Evolutionary conservation across 2,329 filamentous ascomycete genomes (phyloP).

Genomic region (Sordariomycetes sp.): DNA sequence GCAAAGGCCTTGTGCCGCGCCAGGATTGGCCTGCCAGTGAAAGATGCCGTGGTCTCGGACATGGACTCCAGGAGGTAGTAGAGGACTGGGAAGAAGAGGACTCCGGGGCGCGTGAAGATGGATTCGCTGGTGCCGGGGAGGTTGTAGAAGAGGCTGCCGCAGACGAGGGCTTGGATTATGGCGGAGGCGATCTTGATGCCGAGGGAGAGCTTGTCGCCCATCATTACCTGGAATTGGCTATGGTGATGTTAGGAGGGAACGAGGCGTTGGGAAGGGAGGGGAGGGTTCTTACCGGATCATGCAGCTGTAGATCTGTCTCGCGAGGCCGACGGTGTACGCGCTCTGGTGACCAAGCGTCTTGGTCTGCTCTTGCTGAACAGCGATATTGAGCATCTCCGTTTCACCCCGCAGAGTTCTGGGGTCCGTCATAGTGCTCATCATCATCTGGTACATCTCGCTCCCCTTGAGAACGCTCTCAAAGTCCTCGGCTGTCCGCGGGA

Average conservation of each 20-base stretch:
- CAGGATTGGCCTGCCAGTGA: conserved; percentile 16
- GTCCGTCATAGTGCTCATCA: not conserved
- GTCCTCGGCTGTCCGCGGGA: conserved; percentile 48
- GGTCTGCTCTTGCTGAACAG: conserved; percentile 12
- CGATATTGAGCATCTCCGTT: conserved; percentile 25
- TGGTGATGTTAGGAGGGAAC: conserved; percentile 7
- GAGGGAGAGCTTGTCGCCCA: conserved; percentile 17
- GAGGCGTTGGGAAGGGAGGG: not conserved
- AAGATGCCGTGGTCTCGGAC: conserved; percentile 17
- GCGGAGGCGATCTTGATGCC: conserved; percentile 39
- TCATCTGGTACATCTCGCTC: conserved; percentile 18
- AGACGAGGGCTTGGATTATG: conserved; percentile 50
- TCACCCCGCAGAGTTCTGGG: conserved; percentile 18
- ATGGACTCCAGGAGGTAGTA: conserved; percentile 29
- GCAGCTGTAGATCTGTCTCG: conserved; percentile 19
- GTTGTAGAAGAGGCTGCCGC: conserved; percentile 54
- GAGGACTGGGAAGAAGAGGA: conserved; percentile 21
- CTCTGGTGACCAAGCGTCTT: conserved; percentile 9
- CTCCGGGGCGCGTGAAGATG: conserved; percentile 33
- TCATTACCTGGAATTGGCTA: conserved; percentile 16
- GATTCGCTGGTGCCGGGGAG: conserved; percentile 36
- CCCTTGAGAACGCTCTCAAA: conserved; percentile 32
- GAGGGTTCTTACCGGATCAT: conserved; percentile 17
- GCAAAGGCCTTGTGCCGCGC: conserved; percentile 17
- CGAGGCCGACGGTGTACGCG: conserved; percentile 13